Conservation (phyloP, 331 rosid species). For the Malus hybrid region DNA sequence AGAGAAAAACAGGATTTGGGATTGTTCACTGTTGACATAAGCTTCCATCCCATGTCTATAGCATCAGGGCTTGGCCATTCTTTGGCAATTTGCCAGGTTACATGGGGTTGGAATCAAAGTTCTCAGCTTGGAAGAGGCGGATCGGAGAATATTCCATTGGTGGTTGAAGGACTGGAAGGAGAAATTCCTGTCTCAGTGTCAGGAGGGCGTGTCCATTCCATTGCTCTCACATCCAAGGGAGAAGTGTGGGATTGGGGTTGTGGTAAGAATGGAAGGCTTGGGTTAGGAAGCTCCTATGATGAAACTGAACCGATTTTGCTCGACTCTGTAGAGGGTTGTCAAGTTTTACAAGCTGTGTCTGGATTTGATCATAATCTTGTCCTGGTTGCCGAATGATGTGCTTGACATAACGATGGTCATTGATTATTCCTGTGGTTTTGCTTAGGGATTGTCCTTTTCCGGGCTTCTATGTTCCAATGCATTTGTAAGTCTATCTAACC, state of each 20-base stretch:
- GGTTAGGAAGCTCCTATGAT: conserved; percentile 63
- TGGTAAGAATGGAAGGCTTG: conserved; percentile 85
- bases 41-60: conserved; percentile 36
- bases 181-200: conserved; percentile 56
- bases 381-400: conserved; percentile 51
- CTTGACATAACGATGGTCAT: background rate
- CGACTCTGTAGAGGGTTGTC: conserved; percentile 51
- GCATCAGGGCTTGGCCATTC: conserved; percentile 93
- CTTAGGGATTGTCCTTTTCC: background rate
- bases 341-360: conserved; percentile 66
- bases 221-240: conserved; percentile 56
- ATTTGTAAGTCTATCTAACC: background rate
- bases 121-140: conserved; percentile 87
- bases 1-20: conserved; percentile 56
- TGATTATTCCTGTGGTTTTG: background rate
- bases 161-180: conserved; percentile 47
- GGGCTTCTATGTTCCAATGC: background rate
- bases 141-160: conserved; percentile 37
- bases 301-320: conserved; percentile 63
- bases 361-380: conserved; percentile 88
- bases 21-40: conserved; percentile 56
- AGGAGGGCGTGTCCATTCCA: conserved; percentile 86
- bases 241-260: conserved; percentile 91
- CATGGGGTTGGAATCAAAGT: conserved; percentile 91
- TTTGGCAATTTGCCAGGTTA: conserved; percentile 60